Evolutionary conservation across 306 rosid species (phyloP).

Genomic region (Acacia confusa): DNA sequence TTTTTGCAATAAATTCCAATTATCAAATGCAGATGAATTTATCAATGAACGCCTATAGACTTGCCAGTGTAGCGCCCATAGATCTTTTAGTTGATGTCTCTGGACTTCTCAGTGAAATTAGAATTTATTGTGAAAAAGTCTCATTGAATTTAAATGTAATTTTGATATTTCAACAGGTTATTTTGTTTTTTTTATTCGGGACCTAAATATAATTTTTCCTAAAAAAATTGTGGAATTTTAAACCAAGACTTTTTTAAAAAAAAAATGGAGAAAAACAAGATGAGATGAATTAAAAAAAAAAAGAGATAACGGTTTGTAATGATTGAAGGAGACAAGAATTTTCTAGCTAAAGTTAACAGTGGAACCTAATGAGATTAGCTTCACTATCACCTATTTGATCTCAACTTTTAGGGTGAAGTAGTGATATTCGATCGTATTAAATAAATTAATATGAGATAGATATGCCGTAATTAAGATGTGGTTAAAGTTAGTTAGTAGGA

Average conservation of each 20-base stretch:
- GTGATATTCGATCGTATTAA: neutral
- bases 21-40: no score
- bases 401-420: neutral
- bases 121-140: no score
- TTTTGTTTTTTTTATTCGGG: no score
- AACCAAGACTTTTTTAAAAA: neutral
- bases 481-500: slow-evolving; percentile 5
- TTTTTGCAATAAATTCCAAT: no score
- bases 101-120: no score
- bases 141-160: no score
- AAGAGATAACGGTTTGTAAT: neutral
- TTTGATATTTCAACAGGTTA: no score
- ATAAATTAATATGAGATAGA: neutral
- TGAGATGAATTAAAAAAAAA: neutral
- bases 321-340: neutral
- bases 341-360: neutral
- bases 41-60: no score
- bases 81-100: no score
- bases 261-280: neutral
- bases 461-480: neutral
- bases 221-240: neutral
- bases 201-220: no score
- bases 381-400: neutral
- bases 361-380: neutral
- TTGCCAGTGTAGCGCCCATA: no score